phyloP scores from a whole-genome alignment of 768 basidiomycete species.

The Tricholoma saponaceum region DNA sequence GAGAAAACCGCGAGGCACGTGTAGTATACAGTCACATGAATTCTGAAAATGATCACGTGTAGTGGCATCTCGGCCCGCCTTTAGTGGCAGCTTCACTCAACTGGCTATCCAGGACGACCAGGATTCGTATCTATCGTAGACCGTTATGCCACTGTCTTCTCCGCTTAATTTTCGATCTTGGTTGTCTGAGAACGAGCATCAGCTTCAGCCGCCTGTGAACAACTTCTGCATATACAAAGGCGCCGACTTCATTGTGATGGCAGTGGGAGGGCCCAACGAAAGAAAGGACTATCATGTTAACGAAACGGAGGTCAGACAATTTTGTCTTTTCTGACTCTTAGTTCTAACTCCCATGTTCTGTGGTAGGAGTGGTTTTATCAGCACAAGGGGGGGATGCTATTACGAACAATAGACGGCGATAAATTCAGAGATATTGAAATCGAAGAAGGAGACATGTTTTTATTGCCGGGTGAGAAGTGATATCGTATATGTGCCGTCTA shows the following conservation, averaged over 20 bases:
- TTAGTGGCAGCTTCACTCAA: too few relatives aligned
- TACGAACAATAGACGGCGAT: constrained; percentile 80
- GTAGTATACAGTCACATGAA: constrained; percentile 17
- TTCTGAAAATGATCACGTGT: constrained; percentile 9
- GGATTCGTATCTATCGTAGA: not conserved
- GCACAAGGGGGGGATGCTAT: constrained; percentile 88
- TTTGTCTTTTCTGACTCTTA: not conserved
- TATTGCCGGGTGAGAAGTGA: constrained; percentile 71
- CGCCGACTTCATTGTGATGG: constrained; percentile 92
- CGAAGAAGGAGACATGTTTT: constrained; percentile 95
- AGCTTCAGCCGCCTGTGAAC: constrained; percentile 89
- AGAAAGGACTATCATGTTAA: constrained; percentile 94
- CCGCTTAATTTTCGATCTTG: constrained; percentile 90
- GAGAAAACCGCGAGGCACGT: constrained; percentile 18
- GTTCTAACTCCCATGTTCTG: not conserved
- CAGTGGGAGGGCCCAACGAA: constrained; percentile 92
- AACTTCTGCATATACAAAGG: constrained; percentile 84
- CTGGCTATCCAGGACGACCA: too few relatives aligned
- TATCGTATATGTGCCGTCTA: not conserved
- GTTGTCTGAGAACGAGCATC: constrained; percentile 76
- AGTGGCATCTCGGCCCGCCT: too few relatives aligned
- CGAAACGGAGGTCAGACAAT: constrained; percentile 77
- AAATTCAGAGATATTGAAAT: constrained; percentile 83
- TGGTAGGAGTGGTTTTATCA: constrained; percentile 97
- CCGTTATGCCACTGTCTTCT: constrained; percentile 63